phyloP scores from a whole-genome alignment of 306 rosid species.

The Cucurbita argyrosperma region DNA sequence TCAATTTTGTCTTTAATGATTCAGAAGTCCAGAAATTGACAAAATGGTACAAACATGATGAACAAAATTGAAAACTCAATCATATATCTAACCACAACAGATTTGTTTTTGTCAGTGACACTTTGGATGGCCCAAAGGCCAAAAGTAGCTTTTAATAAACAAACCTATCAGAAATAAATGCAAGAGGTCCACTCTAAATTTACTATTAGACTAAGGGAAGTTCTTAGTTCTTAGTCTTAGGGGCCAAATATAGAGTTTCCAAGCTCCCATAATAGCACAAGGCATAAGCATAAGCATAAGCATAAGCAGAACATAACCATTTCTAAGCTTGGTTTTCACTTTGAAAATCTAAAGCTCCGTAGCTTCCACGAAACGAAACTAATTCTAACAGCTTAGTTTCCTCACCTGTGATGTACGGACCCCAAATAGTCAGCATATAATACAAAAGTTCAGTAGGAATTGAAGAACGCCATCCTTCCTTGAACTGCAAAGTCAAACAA shows the following conservation, averaged over 20 bases:
- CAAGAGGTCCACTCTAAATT: not conserved
- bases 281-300: not conserved
- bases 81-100: not conserved
- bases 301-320: not conserved
- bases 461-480: not conserved
- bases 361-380: slow-evolving; percentile 3
- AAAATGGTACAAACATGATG: not conserved
- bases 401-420: not conserved
- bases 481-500: slow-evolving; percentile 5
- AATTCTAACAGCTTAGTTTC: not conserved
- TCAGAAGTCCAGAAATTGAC: not conserved
- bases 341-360: not conserved
- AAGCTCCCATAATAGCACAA: not conserved
- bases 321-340: not conserved
- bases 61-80: not conserved
- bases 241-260: slow-evolving; percentile 1
- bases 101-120: not conserved
- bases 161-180: not conserved
- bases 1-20: not conserved
- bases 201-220: not conserved
- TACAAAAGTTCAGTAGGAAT: not conserved
- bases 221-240: not conserved
- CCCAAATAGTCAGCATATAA: not conserved
- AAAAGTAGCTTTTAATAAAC: not conserved
- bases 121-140: not conserved